Evolutionary conservation across 1,139 yeast genomes (phyloP).

Genomic region (Keqinozyma sinolaborantium): DNA sequence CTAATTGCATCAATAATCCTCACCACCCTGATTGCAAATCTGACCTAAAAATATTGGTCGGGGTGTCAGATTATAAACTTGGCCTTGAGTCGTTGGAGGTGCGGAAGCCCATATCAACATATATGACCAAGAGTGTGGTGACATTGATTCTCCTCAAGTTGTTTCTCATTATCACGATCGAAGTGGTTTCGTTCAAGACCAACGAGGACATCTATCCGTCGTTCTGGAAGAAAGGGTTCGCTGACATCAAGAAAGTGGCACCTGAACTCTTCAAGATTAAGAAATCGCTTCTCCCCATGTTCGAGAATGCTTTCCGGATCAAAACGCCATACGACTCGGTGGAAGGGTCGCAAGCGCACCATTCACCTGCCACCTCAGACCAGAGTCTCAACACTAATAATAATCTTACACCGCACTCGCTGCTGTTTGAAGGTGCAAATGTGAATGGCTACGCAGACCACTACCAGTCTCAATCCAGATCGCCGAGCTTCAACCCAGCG

Average conservation of each 20-base stretch:
- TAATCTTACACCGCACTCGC: background rate
- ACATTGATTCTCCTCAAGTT: conserved; percentile 16
- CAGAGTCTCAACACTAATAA: background rate
- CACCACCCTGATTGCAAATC: conserved; percentile 20
- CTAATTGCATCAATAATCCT: conserved; percentile 32
- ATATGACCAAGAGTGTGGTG: conserved; percentile 8
- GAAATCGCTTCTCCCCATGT: background rate
- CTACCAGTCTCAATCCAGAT: conserved; percentile 7
- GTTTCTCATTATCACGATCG: conserved; percentile 19
- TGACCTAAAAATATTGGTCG: conserved; percentile 29
- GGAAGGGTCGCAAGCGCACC: background rate
- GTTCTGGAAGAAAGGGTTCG: conserved; percentile 11
- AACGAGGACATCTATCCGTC: conserved; percentile 4
- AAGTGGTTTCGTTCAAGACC: conserved; percentile 15
- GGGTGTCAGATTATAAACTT: conserved; percentile 20
- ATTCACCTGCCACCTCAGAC: too few relatives aligned
- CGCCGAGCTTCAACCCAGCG: conserved; percentile 22
- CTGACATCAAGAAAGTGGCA: conserved; percentile 13
- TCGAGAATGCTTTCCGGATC: background rate
- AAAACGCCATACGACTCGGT: background rate
- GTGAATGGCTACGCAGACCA: background rate
- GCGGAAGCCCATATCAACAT: background rate
- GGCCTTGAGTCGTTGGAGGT: background rate
- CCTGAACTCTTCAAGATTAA: conserved; percentile 8
- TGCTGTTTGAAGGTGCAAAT: too few relatives aligned